Evolutionary conservation across 306 rosid species (phyloP).

Genomic region (Fragaria nilgerrensis): DNA sequence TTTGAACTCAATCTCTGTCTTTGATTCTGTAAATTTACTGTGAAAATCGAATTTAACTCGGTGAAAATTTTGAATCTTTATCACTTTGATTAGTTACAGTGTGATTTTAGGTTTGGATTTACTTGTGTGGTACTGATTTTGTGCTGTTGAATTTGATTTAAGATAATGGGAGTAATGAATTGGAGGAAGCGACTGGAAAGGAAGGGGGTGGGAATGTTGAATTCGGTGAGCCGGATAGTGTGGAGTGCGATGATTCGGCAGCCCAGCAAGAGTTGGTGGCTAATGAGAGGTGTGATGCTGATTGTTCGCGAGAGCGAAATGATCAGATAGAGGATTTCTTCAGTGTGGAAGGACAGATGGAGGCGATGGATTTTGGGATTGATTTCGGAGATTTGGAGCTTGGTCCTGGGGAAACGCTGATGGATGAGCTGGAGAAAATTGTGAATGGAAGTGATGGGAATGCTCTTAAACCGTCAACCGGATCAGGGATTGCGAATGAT

Average conservation of each 20-base stretch:
- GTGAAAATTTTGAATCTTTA: background rate
- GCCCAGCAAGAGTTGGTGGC: background rate
- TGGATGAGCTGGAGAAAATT: conserved; percentile 15
- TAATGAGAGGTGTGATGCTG: background rate
- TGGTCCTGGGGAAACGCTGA: conserved; percentile 14
- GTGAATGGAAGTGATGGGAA: conserved; percentile 33
- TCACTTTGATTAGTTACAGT: background rate
- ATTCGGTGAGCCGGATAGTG: background rate
- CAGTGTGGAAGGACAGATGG: conserved; percentile 15
- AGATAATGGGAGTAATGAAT: conserved; percentile 18
- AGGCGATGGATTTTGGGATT: background rate
- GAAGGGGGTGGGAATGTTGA: conserved; percentile 11
- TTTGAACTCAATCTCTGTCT: background rate
- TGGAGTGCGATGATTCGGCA: background rate
- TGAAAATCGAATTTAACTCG: background rate
- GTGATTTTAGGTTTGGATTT: background rate
- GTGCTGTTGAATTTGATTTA: background rate
- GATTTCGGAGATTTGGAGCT: conserved; percentile 3
- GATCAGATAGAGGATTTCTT: conserved; percentile 24
- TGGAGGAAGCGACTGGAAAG: background rate
- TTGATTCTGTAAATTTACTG: background rate
- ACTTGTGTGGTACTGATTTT: background rate
- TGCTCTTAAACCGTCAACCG: conserved; percentile 13
- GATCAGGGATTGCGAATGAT: conserved; percentile 20
- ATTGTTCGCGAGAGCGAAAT: conserved; percentile 2